These are phyloP conservation scores for Psilocybe azurescens DNA, from an alignment of 768 basidiomycete genomes.

Conservation along the genomic window DNA sequence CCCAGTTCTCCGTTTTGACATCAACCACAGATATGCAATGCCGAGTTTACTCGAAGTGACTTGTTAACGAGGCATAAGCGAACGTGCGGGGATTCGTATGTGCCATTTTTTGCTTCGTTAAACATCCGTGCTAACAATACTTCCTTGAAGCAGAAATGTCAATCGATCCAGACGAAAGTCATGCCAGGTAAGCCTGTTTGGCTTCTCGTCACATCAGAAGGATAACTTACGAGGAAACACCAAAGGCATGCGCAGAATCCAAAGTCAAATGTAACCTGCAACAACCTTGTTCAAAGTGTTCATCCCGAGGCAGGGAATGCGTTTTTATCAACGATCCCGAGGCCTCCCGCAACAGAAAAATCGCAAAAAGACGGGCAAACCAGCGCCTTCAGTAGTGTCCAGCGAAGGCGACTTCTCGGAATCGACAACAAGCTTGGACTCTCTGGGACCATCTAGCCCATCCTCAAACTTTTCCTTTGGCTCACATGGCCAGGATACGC, in stretches of 20 bases:
- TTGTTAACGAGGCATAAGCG: slow-evolving; percentile 74
- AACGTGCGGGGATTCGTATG: slow-evolving; percentile 73
- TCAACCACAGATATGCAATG: slow-evolving; percentile 57
- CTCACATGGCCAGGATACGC: slow-evolving; percentile 19
- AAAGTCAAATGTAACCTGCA: slow-evolving; percentile 77
- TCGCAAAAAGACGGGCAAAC: slow-evolving; percentile 35
- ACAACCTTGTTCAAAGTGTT: slow-evolving; percentile 71
- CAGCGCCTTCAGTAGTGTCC: slow-evolving; percentile 18
- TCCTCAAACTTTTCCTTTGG: slow-evolving; percentile 22
- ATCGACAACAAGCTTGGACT: slow-evolving; percentile 22
- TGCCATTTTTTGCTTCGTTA: slow-evolving; percentile 15
- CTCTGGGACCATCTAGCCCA: slow-evolving; percentile 26
- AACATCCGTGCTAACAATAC: slow-evolving; percentile 5
- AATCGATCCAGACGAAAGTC: slow-evolving; percentile 70
- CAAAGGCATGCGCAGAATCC: slow-evolving; percentile 70
- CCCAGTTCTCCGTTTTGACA: slow-evolving; percentile 1
- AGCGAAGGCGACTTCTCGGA: slow-evolving; percentile 24
- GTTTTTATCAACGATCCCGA: slow-evolving; percentile 60
- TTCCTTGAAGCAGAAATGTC: slow-evolving; percentile 39
- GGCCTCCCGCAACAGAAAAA: slow-evolving; percentile 43
- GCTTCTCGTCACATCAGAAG: slow-evolving; percentile 10
- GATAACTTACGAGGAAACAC: slow-evolving; percentile 4
- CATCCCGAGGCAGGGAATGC: slow-evolving; percentile 65
- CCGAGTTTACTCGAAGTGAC: slow-evolving; percentile 78
- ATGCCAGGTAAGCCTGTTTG: slow-evolving; percentile 48